Evolutionary conservation across 306 rosid genomes (phyloP).

Genomic region (Prunus davidiana): DNA sequence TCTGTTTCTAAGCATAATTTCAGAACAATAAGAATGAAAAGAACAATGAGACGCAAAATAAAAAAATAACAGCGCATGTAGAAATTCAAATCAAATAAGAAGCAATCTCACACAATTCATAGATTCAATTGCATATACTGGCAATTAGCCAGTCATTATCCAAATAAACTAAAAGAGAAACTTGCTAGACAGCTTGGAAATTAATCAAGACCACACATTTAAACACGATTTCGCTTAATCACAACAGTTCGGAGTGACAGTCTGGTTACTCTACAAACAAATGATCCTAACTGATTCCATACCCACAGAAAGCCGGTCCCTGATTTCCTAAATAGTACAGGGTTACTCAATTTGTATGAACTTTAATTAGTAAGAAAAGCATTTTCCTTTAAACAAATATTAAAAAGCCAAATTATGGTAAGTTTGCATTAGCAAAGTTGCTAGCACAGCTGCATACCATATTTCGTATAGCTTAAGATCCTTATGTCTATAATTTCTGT

Average conservation of each 20-base stretch:
- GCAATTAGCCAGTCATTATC: background rate
- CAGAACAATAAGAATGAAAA: conserved; percentile 33
- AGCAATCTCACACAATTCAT: background rate
- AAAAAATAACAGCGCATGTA: conserved; percentile 2
- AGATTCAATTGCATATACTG: background rate
- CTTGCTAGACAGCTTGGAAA: background rate
- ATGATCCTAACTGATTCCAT: background rate
- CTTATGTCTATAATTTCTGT: background rate
- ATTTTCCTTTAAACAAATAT: background rate
- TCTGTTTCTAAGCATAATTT: conserved; percentile 45
- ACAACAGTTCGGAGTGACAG: background rate
- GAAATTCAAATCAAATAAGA: conserved; percentile 2
- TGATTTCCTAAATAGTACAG: background rate
- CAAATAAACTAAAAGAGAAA: background rate
- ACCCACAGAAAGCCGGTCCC: background rate
- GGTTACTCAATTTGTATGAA: background rate
- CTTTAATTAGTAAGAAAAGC: background rate
- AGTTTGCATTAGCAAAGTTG: background rate
- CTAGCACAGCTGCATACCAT: background rate
- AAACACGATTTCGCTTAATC: background rate
- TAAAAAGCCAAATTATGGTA: background rate
- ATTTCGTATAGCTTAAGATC: background rate
- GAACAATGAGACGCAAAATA: conserved; percentile 13
- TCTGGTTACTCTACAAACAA: background rate
- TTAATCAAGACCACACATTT: background rate